Evolutionary conservation across 73 alveolate genomes (phyloP), one percentile per base, ranked within the genome.

Genomic region (Durusdinium trenchii): DNA sequence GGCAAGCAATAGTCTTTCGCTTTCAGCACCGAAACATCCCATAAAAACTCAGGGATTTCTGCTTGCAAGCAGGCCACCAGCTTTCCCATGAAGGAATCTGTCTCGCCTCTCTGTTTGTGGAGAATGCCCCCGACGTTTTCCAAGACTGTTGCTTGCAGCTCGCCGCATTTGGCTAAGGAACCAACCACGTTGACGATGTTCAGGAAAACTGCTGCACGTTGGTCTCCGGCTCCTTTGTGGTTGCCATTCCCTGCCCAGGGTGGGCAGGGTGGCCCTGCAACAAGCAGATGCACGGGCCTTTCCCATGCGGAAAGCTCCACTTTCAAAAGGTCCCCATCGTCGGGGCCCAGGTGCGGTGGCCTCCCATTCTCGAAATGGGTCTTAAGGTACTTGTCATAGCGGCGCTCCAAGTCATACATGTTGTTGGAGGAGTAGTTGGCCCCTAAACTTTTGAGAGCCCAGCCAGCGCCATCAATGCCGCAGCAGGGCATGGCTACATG

Each of bases 401-500:
- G 78, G 42, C n/a, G 75, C 36, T 84, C 94, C 94, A 84, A 43
- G 79, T 84, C 94, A 38, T 9, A 52, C 40, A 84, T 57, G 9
- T 50, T 84, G 94, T 50, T 48, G 93, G 73, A 47, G 10, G 26
- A 71, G 48, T 47, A 82, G 71, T 82, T 82, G 73, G 71, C 93
- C 1, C 71, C 71, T 48, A 82, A 35, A 1, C 0, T 16, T 48
- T 82, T 46, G 23, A 82, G n/a, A 23, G 93, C 93, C 67, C 71
- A 50, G 71, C 93, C 93, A n/a, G 73, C 45, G 93, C 93, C 93
- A 48, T 82, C 93, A 35, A 82, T 82, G 12, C 93, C 93, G n/a
- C 45, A 20, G 93, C 93, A 82, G 3, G 93, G 93, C 46, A 50
- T 26, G 5, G 93, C 93, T 28, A 82, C 93, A 46, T 50, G 93